phyloP scores from a whole-genome alignment of 2,329 filamentous ascomycete genomes.

The Acephala macrosclerotiorum region DNA sequence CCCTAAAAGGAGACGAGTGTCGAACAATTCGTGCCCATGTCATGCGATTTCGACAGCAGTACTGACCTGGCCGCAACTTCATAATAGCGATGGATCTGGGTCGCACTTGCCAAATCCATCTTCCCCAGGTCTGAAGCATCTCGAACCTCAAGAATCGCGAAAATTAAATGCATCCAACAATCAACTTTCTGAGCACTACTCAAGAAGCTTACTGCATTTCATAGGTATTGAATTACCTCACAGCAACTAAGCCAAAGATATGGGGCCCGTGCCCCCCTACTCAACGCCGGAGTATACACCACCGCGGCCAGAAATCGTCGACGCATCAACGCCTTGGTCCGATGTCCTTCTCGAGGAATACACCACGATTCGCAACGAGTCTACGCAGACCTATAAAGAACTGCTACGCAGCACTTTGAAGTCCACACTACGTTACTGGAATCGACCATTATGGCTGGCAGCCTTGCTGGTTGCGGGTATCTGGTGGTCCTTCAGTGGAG shows the following conservation, averaged over 20 bases:
- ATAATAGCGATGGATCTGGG: not conserved
- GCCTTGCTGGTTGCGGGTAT: constrained; percentile 16
- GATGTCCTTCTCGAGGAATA: constrained; percentile 32
- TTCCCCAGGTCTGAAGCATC: not conserved
- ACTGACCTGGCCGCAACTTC: not conserved
- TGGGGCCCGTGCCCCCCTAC: constrained; percentile 27
- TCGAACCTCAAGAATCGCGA: not conserved
- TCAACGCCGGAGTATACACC: constrained; percentile 27
- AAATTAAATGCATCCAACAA: not conserved
- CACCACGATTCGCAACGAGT: constrained; percentile 12
- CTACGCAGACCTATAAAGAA: not conserved
- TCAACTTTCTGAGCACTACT: not conserved
- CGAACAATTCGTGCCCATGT: not conserved
- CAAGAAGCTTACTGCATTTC: constrained; percentile 5
- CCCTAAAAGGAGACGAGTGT: not conserved
- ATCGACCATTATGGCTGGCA: constrained; percentile 20
- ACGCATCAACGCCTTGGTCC: constrained; percentile 31
- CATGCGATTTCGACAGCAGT: not conserved
- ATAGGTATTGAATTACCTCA: constrained; percentile 10
- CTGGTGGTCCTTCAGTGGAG: constrained; percentile 21
- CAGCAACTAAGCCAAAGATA: constrained; percentile 14
- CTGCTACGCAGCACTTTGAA: not conserved
- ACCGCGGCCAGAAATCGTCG: constrained; percentile 17
- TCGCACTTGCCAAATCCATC: constrained; percentile 5
- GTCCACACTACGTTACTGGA: not conserved